phyloP scores from a whole-genome alignment of 1,284 basidiomycete species.

The Moniliella sp. region DNA sequence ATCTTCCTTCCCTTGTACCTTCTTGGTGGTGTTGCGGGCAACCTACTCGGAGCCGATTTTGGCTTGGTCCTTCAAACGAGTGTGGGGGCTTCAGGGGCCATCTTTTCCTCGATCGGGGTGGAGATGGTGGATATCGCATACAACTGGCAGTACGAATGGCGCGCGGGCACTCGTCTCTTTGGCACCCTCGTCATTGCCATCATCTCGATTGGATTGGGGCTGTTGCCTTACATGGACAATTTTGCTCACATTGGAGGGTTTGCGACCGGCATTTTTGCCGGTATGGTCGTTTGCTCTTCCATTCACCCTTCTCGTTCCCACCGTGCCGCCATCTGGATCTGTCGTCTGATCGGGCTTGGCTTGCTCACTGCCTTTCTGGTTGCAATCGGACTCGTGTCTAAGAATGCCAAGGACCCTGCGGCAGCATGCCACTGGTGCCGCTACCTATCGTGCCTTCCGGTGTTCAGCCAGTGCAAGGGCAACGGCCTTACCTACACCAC shows the following conservation, averaged over 20 bases:
- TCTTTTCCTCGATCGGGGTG: constrained; percentile 73
- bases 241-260: constrained; percentile 38
- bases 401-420: constrained; percentile 44
- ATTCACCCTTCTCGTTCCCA: constrained; percentile 53
- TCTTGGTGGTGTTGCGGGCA: constrained; percentile 63
- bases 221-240: constrained; percentile 32
- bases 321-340: constrained; percentile 49
- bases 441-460: constrained; percentile 45
- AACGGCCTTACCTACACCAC: not conserved
- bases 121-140: constrained; percentile 60
- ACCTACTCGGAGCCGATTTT: constrained; percentile 59
- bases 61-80: constrained; percentile 67
- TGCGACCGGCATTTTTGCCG: constrained; percentile 42
- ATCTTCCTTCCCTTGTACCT: constrained; percentile 65
- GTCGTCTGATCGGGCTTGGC: constrained; percentile 52
- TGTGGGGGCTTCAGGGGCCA: constrained; percentile 62
- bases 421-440: constrained; percentile 68
- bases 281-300: constrained; percentile 64
- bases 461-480: not conserved
- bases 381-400: constrained; percentile 66
- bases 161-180: constrained; percentile 40
- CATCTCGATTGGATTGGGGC: constrained; percentile 61
- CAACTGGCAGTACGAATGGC: constrained; percentile 56
- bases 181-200: constrained; percentile 64
- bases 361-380: constrained; percentile 59